A percentile compares a stretch with the other conserved stretches of the same genome.
Conservation (phyloP, 2,329 filamentous ascomycete species). For the Penicillium vulpinum region DNA sequence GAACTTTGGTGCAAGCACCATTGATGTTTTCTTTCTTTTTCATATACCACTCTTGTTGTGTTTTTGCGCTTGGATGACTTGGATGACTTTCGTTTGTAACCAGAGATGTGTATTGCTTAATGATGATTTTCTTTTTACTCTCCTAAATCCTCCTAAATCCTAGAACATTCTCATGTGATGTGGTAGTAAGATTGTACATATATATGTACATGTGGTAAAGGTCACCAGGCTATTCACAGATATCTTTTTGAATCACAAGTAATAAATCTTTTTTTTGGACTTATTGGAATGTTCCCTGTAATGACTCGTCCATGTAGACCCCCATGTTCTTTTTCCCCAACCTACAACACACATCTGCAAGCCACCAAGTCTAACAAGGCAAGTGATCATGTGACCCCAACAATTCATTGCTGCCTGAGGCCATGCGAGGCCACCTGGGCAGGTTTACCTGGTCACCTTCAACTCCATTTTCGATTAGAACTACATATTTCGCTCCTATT, state of each 20-base stretch:
- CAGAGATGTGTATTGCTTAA: constrained; percentile 10
- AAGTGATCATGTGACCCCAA: constrained; percentile 24
- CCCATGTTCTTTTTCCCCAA: not conserved
- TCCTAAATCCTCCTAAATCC: too few species aligned
- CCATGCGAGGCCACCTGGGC: constrained; percentile 17
- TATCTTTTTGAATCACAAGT: not conserved
- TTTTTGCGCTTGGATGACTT: constrained; percentile 2
- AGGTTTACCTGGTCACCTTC: constrained; percentile 9
- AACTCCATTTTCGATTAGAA: constrained; percentile 1
- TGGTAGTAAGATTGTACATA: constrained; percentile 17
- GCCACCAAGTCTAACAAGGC: not conserved
- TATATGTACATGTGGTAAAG: constrained; percentile 1
- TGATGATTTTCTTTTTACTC: constrained; percentile 5
- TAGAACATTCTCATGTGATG: constrained; percentile 14
- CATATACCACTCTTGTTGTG: constrained; percentile 27
- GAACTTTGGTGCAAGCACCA: not conserved
- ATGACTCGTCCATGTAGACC: not conserved
- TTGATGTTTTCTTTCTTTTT: constrained; percentile 18
- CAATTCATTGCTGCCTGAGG: constrained; percentile 21
- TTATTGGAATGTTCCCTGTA: not conserved
- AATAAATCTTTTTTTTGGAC: not conserved
- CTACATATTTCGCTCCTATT: constrained; percentile 3
- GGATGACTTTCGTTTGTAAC: constrained; percentile 10
- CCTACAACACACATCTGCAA: not conserved
- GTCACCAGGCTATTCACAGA: not conserved